phyloP scores from a whole-genome alignment of 345 rosid species.

The Salix suchowensis region DNA sequence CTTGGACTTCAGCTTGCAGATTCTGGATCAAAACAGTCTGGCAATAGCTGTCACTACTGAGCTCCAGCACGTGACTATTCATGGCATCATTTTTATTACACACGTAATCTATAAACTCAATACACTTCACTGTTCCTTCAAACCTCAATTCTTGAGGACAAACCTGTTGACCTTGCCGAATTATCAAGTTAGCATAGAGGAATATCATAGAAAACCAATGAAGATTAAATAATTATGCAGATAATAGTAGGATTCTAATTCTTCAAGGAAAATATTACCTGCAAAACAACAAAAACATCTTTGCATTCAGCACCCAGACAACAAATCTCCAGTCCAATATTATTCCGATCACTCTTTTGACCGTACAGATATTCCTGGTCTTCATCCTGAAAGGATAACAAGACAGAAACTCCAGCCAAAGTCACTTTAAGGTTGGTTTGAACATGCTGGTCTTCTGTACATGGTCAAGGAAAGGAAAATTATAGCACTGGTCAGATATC shows the following conservation, averaged over 20 bases:
- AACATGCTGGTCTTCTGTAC: constrained; percentile 76
- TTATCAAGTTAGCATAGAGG: constrained; percentile 29
- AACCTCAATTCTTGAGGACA: constrained; percentile 59
- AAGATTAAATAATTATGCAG: not conserved
- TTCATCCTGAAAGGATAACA: constrained; percentile 67
- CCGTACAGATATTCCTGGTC: constrained; percentile 19
- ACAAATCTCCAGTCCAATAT: constrained; percentile 37
- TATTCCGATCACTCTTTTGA: constrained; percentile 25
- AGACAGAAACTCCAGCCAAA: constrained; percentile 61
- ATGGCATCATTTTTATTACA: constrained; percentile 24
- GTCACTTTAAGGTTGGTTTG: constrained; percentile 62
- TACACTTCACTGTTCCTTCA: constrained; percentile 54
- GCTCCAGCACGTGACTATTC: constrained; percentile 10
- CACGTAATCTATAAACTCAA: constrained; percentile 62
- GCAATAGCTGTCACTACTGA: constrained; percentile 11
- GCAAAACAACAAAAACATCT: constrained; percentile 49
- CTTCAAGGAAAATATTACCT: constrained; percentile 53
- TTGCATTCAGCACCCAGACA: constrained; percentile 67
- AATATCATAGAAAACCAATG: constrained; percentile 8
- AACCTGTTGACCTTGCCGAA: constrained; percentile 61
- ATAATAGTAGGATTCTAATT: not conserved
- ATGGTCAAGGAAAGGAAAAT: not conserved
- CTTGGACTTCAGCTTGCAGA: constrained; percentile 59
- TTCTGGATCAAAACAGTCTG: constrained; percentile 39
- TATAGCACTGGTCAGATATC: not conserved